Evolutionary conservation across 768 basidiomycete species (phyloP).

Genomic region (Lyophyllum shimeji): DNA sequence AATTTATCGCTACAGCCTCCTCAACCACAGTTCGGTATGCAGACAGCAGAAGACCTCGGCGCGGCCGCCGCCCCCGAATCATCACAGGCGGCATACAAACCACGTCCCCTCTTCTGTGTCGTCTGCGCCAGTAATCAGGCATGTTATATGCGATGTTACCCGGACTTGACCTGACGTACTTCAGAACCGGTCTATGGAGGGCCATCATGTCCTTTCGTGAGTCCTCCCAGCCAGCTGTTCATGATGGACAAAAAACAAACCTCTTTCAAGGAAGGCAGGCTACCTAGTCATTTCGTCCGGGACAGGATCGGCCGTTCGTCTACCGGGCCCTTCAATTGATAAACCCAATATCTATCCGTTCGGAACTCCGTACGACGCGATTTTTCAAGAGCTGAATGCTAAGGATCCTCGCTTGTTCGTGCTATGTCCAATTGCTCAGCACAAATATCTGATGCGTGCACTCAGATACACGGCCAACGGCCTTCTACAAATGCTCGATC

Average conservation of each 20-base stretch:
- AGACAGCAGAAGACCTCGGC: background rate
- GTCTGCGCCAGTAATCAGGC: conserved; percentile 99
- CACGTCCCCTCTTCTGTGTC: conserved; percentile 88
- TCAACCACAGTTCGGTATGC: conserved; percentile 4
- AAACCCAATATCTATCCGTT: conserved; percentile 97
- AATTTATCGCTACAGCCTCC: conserved; percentile 9
- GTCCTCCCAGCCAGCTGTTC: conserved; percentile 29
- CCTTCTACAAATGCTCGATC: conserved; percentile 92
- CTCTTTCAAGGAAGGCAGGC: conserved; percentile 73
- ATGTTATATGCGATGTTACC: conserved; percentile 23
- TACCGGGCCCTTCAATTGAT: conserved; percentile 95
- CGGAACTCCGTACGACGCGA: conserved; percentile 94
- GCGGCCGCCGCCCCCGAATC: background rate
- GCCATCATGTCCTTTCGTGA: conserved; percentile 86
- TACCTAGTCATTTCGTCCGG: conserved; percentile 92
- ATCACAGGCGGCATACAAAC: conserved; percentile 44
- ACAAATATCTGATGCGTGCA: conserved; percentile 4
- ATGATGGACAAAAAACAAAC: conserved; percentile 11
- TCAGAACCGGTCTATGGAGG: conserved; percentile 98
- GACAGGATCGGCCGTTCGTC: conserved; percentile 94
- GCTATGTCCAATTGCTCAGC: background rate
- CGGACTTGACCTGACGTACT: conserved; percentile 19
- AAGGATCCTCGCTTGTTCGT: conserved; percentile 87
- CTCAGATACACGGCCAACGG: conserved; percentile 91
- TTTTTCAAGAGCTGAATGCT: conserved; percentile 83